Evolutionary conservation across 495 filamentous ascomycete species (phyloP), one percentile per base, ranked within the genome.

Genomic region (Talaromyces wortmannii): DNA sequence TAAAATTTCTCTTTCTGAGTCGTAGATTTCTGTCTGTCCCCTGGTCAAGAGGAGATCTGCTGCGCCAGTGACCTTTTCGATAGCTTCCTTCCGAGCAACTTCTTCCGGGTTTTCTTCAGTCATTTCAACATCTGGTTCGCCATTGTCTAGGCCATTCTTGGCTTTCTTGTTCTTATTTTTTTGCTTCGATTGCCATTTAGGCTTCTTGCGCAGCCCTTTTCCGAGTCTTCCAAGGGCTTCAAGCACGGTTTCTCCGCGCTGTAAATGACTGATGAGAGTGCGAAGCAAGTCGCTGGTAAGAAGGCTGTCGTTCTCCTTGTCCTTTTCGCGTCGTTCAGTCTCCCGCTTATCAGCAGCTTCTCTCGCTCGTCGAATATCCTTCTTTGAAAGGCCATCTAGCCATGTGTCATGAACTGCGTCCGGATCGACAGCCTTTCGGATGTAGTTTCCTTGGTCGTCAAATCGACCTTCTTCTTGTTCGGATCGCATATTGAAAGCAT

Each of bases 391-490:
- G 0, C 92, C 95, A 31, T 95, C 90, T 8, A 98, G 68, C 94
- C 94, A 98, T 3, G 80, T 78, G 70, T 98, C 94, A 63, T 98
- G 90, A 10, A 89, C 81, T 5, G 92, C 91, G 63, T 96, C 90
- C 1, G 91, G 90, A 62, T 98, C 94, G 0, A 70, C 76, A 1
- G 91, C 91, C 59, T 92, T 94, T n/a, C 94, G 80, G 31, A 98
- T 83, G 66, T 79, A 98, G 65, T 97, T 97, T 3, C 94, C 94
- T 13, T 83, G 73, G 52, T 89, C 88, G 64, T 98, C 94, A 62
- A 96, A 97, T 11, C 83, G 77, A 0, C 94, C 94, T 63, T 97
- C 94, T 66, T 98, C 95, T 63, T 91, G 84, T 69, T 98, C 94
- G 5, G 77, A 71, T 48, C 79, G 83, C 82, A 98, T 91, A 63